Conservation (phyloP, 140 eudicot species). For the Senecio squalidus region DNA sequence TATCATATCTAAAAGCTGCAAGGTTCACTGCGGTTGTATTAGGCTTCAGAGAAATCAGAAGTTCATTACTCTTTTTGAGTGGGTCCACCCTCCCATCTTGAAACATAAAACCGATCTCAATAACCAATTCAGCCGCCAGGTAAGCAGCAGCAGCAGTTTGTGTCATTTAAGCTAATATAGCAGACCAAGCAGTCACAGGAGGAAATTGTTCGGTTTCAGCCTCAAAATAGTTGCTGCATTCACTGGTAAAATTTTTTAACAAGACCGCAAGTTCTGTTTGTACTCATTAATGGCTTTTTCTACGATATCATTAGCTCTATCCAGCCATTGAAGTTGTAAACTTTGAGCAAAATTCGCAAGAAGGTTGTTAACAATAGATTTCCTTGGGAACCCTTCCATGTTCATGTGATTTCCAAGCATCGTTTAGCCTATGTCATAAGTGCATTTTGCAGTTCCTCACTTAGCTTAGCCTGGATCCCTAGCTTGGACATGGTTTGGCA, state of each 20-base stretch:
- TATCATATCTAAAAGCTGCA: conserved; percentile 76
- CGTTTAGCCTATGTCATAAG: conserved; percentile 39
- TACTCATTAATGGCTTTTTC: conserved; percentile 59
- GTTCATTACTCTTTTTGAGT: conserved; percentile 63
- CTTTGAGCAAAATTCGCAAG: conserved; percentile 42
- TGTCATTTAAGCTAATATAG: conserved; percentile 62
- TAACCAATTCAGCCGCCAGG: conserved; percentile 68
- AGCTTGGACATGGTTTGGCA: conserved; percentile 62
- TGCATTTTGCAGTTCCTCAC: conserved; percentile 51
- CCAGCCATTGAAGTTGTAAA: conserved; percentile 45
- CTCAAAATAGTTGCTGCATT: conserved; percentile 67
- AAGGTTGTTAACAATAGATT: conserved; percentile 52
- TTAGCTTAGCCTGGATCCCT: conserved; percentile 62
- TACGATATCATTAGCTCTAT: conserved; percentile 60
- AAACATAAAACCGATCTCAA: conserved; percentile 73
- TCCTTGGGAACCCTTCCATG: conserved; percentile 80
- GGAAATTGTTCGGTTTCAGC: conserved; percentile 58
- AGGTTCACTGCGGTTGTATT: conserved; percentile 50
- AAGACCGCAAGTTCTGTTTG: conserved; percentile 54
- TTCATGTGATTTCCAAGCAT: conserved; percentile 76
- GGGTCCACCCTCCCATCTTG: conserved; percentile 93
- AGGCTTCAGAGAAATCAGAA: conserved; percentile 72
- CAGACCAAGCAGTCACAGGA: conserved; percentile 67
- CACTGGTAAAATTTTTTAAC: conserved; percentile 49
- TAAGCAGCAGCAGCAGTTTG: conserved; percentile 58